phyloP scores from a whole-genome alignment of 106 monocot species.

The Xerophyta viscosa region DNA sequence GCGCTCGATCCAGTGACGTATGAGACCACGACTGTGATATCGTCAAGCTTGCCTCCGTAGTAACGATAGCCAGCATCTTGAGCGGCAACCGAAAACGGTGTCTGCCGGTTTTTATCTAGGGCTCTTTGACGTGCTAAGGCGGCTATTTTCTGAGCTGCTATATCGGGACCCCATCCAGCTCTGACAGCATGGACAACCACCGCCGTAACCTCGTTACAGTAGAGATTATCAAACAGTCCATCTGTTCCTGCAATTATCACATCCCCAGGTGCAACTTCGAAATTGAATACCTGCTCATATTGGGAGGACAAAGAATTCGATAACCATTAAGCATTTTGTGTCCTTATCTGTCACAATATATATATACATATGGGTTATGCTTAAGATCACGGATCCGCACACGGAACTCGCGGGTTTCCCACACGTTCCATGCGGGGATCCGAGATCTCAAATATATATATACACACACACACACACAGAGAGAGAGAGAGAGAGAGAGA shows the following conservation, averaged over 20 bases:
- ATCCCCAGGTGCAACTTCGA: constrained; percentile 58
- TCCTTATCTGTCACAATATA: no score
- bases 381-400: no score
- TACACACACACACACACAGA: no score
- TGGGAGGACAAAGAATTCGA: not conserved
- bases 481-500: no score
- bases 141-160: constrained; percentile 57
- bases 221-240: constrained; percentile 70
- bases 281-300: constrained; percentile 36
- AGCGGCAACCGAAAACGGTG: constrained; percentile 62
- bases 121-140: constrained; percentile 67
- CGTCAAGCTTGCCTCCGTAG: constrained; percentile 72
- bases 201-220: constrained; percentile 47
- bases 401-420: no score
- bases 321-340: no score
- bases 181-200: constrained; percentile 46
- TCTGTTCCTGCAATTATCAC: constrained; percentile 64
- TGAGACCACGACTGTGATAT: constrained; percentile 69
- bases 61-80: constrained; percentile 77
- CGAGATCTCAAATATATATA: no score
- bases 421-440: no score
- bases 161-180: constrained; percentile 44
- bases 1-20: constrained; percentile 23
- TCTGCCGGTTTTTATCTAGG: constrained; percentile 54
- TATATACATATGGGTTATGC: no score